phyloP scores from a whole-genome alignment of 768 basidiomycete genomes.

The Lepiota brunneoincarnata region DNA sequence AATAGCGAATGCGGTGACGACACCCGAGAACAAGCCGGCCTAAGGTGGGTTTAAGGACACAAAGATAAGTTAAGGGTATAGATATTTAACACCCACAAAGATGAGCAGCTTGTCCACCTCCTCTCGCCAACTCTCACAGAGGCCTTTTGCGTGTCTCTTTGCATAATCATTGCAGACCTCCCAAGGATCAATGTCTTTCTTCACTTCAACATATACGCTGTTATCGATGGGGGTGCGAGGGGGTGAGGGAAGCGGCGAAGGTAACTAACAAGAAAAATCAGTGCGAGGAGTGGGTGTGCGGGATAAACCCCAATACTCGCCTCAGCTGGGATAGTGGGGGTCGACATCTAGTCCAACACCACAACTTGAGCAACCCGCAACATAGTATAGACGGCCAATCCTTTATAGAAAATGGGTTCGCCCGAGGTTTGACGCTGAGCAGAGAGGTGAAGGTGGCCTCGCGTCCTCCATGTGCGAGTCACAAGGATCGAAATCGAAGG shows the following conservation, averaged over 20 bases:
- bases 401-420: too few species aligned
- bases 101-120: slow-evolving; percentile 14
- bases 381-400: too few species aligned
- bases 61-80: not conserved
- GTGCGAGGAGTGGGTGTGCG: not conserved
- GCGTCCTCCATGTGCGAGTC: too few species aligned
- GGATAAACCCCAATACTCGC: not conserved
- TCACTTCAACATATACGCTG: not conserved
- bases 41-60: not conserved
- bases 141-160: slow-evolving; percentile 4
- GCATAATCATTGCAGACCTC: slow-evolving; percentile 4
- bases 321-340: not conserved
- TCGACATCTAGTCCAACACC: too few species aligned
- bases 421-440: too few species aligned
- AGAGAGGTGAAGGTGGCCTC: too few species aligned
- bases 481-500: too few species aligned
- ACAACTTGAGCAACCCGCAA: too few species aligned
- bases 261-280: not conserved
- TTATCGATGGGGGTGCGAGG: not conserved
- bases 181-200: slow-evolving; percentile 9
- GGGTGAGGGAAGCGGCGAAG: not conserved
- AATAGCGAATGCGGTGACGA: slow-evolving; percentile 23
- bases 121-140: slow-evolving; percentile 11
- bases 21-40: slow-evolving; percentile 24
- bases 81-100: slow-evolving; percentile 9